Percentiles rank a stretch among this genome's conserved stretches.
Evolutionary conservation across 1,139 yeast species (phyloP).

Genomic region (Blastobotrys aristatus): DNA sequence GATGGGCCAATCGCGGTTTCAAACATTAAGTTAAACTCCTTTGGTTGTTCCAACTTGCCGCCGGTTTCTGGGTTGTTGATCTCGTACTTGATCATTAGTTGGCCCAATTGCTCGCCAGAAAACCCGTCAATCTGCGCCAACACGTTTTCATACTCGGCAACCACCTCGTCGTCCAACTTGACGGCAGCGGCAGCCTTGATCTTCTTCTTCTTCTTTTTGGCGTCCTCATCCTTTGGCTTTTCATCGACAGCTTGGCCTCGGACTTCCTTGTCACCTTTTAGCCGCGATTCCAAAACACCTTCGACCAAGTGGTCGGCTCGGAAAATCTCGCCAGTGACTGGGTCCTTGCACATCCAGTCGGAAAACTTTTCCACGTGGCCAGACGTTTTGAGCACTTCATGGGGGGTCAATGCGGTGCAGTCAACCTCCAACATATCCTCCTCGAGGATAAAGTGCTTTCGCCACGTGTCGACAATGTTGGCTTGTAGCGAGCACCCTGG

Average conservation of each 20-base stretch:
- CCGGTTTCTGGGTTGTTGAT: slow-evolving; percentile 91
- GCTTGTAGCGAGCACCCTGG: slow-evolving; percentile 99
- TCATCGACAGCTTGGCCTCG: slow-evolving; percentile 67
- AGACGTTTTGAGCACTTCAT: slow-evolving; percentile 94
- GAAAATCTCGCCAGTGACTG: slow-evolving; percentile 94
- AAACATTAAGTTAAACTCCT: slow-evolving; percentile 96
- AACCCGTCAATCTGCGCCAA: slow-evolving; percentile 91
- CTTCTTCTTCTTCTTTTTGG: slow-evolving; percentile 90
- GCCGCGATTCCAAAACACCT: slow-evolving; percentile 91
- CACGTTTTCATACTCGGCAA: slow-evolving; percentile 73
- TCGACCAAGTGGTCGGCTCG: slow-evolving; percentile 98
- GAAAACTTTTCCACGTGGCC: slow-evolving; percentile 99
- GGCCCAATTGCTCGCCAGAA: slow-evolving; percentile 89
- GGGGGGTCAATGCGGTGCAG: slow-evolving; percentile 95
- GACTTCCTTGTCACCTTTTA: slow-evolving; percentile 95
- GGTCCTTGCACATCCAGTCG: slow-evolving; percentile 98
- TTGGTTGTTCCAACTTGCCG: slow-evolving; percentile 81
- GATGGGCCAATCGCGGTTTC: slow-evolving; percentile 99
- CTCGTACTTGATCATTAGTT: slow-evolving; percentile 70
- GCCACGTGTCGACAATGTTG: slow-evolving; percentile 89
- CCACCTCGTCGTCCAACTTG: slow-evolving; percentile 75
- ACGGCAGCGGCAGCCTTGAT: slow-evolving; percentile 91
- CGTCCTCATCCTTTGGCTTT: slow-evolving; percentile 55
- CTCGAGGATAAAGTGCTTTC: slow-evolving; percentile 94
- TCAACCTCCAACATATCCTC: slow-evolving; percentile 99